These are phyloP conservation scores for Pseudocercospora crystallina DNA, from an alignment of 2,329 filamentous ascomycete genomes.

Conservation along the genomic window DNA sequence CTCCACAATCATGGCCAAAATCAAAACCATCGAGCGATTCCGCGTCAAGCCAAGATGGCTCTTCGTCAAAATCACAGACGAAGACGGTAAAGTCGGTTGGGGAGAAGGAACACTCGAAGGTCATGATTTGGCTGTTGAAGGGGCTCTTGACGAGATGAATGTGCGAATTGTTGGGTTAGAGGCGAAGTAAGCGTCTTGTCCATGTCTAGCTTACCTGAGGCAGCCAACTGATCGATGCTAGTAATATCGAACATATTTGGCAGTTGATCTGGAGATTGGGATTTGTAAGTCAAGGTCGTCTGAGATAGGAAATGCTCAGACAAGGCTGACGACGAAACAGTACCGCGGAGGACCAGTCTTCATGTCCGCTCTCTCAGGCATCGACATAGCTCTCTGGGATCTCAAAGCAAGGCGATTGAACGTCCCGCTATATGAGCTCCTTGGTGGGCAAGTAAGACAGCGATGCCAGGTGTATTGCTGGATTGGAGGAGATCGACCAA, in stretches of 20 bases:
- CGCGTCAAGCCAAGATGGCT: constrained; percentile 73
- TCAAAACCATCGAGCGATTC: constrained; percentile 69
- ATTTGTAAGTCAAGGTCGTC: no score
- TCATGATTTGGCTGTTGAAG: constrained; percentile 72
- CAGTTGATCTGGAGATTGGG: constrained; percentile 66
- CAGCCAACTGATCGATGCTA: constrained; percentile 49
- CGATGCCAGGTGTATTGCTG: constrained; percentile 73
- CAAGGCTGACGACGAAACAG: no score
- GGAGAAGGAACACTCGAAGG: constrained; percentile 74
- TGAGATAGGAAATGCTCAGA: no score
- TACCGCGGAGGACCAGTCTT: constrained; percentile 78
- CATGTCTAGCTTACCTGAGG: not conserved
- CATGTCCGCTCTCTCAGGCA: constrained; percentile 74
- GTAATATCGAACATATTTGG: constrained; percentile 79
- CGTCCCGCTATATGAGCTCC: constrained; percentile 70
- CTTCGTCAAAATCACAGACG: constrained; percentile 74
- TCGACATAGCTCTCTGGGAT: constrained; percentile 80
- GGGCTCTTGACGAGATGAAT: constrained; percentile 67
- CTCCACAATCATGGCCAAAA: constrained; percentile 56
- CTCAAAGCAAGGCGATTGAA: constrained; percentile 65
- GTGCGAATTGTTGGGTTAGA: constrained; percentile 64
- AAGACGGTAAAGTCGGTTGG: constrained; percentile 65
- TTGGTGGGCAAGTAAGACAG: constrained; percentile 71
- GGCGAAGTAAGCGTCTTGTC: constrained; percentile 51
- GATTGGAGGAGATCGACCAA: constrained; percentile 73